Percentiles rank a stretch among this genome's conserved stretches.
These are phyloP conservation scores for Azolla pinnata DNA, from an alignment of 75 land plant species.

Conservation along the genomic window DNA sequence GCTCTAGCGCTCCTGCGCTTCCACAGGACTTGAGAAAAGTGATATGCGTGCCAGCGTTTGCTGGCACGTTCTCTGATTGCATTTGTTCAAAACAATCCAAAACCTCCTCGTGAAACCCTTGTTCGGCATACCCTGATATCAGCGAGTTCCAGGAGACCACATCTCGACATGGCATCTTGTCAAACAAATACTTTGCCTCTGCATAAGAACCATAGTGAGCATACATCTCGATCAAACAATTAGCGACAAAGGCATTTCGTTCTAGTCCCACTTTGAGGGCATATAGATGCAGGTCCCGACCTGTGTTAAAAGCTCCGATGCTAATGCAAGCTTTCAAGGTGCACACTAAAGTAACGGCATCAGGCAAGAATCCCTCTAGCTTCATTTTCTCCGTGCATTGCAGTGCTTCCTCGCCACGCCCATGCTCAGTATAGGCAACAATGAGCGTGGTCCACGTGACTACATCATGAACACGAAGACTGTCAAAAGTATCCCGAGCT, in stretches of 20 bases:
- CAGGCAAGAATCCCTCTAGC: conserved; percentile 15
- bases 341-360: conserved; percentile 21
- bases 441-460: conserved; percentile 49
- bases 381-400: conserved; percentile 13
- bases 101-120: conserved; percentile 26
- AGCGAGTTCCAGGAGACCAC: conserved; percentile 69
- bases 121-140: conserved; percentile 43
- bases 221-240: conserved; percentile 43
- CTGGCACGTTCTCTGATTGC: conserved; percentile 8
- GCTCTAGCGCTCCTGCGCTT: background rate
- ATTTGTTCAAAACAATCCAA: conserved; percentile 29
- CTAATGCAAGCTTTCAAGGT: conserved; percentile 29
- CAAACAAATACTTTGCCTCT: conserved; percentile 39
- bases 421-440: conserved; percentile 32
- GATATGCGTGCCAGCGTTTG: conserved; percentile 10
- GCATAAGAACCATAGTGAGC: conserved; percentile 34
- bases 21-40: conserved; percentile 14
- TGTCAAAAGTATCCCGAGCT: conserved; percentile 36
- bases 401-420: conserved; percentile 11
- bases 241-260: conserved; percentile 19
- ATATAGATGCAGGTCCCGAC: conserved; percentile 35
- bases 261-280: conserved; percentile 32
- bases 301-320: conserved; percentile 20
- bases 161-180: conserved; percentile 8
- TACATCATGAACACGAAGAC: conserved; percentile 34